Evolutionary conservation across 441 rosid genomes (phyloP).

Genomic region (Erysimum cheiri): DNA sequence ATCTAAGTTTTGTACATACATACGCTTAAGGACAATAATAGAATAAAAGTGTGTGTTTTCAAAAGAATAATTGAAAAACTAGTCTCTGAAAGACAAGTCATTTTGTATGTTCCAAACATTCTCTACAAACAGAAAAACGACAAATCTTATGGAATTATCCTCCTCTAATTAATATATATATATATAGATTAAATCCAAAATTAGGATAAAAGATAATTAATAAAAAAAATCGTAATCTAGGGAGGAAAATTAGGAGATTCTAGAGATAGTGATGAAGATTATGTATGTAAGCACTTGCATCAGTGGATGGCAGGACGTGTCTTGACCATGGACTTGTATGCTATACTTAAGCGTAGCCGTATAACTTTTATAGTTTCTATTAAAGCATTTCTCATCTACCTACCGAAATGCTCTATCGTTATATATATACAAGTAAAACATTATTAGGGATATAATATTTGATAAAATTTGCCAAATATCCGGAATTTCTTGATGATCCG

Average conservation of each 20-base stretch:
- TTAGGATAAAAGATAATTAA: neutral
- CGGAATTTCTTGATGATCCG: neutral
- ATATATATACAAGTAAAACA: neutral
- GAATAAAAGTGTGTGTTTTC: constrained; percentile 8
- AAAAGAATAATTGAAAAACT: constrained; percentile 36
- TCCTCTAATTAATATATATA: constrained; percentile 34
- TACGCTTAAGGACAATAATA: constrained; percentile 29
- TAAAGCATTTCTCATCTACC: constrained; percentile 34
- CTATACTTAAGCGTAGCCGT: constrained; percentile 31
- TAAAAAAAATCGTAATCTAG: constrained; percentile 21
- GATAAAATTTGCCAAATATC: neutral
- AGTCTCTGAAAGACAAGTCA: constrained; percentile 38
- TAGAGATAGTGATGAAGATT: constrained; percentile 42
- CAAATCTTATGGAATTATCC: constrained; percentile 36
- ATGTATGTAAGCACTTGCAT: constrained; percentile 49
- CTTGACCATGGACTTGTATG: constrained; percentile 35
- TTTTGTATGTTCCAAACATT: constrained; percentile 45
- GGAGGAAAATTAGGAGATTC: constrained; percentile 43
- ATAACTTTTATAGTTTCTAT: constrained; percentile 28
- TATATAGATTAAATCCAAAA: constrained; percentile 19
- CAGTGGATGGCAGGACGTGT: constrained; percentile 41
- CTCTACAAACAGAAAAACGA: constrained; percentile 45
- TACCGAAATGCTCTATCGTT: constrained; percentile 18
- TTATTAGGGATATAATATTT: neutral
- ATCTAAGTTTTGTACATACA: constrained; percentile 37